Evolutionary conservation across 768 basidiomycete genomes (phyloP).

Genomic region (Mycena alexandri): DNA sequence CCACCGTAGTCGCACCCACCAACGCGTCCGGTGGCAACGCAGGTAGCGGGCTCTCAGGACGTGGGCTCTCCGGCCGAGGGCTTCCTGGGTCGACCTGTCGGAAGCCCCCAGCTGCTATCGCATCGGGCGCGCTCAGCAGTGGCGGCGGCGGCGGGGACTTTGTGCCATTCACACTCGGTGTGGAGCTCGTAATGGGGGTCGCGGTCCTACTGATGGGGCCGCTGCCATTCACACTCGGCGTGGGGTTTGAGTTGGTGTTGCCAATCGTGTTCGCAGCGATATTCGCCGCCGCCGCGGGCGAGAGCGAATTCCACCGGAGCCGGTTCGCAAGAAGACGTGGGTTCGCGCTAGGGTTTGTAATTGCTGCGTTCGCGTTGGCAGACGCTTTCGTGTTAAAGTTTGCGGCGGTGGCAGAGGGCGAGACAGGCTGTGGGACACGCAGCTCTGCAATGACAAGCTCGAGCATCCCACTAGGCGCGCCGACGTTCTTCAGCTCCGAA

Average conservation of each 20-base stretch:
- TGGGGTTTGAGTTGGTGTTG: slow-evolving; percentile 22
- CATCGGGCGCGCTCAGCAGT: slow-evolving; percentile 22
- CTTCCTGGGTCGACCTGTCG: slow-evolving; percentile 30
- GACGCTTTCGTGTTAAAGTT: slow-evolving; percentile 28
- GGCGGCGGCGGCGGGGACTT: slow-evolving; percentile 25
- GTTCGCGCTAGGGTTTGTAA: slow-evolving; percentile 53
- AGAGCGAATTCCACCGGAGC: slow-evolving; percentile 38
- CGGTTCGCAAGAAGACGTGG: slow-evolving; percentile 57
- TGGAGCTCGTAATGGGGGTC: slow-evolving; percentile 21
- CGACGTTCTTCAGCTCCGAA: slow-evolving; percentile 78
- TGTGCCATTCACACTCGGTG: slow-evolving; percentile 34
- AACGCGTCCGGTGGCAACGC: slow-evolving; percentile 35
- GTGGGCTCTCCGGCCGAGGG: slow-evolving; percentile 30
- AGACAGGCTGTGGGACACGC: slow-evolving; percentile 56
- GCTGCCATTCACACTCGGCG: slow-evolving; percentile 34
- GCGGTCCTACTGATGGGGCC: slow-evolving; percentile 11
- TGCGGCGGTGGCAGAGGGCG: slow-evolving; percentile 37
- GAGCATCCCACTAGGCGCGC: slow-evolving; percentile 80
- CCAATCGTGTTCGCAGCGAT: background rate
- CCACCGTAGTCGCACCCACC: slow-evolving; percentile 17
- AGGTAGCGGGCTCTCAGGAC: slow-evolving; percentile 38
- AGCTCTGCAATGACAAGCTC: slow-evolving; percentile 91
- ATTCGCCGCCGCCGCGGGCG: slow-evolving; percentile 22
- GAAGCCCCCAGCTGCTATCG: slow-evolving; percentile 19
- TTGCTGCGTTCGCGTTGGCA: slow-evolving; percentile 29